A percentile compares a stretch with the other conserved stretches of the same genome.
These are phyloP conservation scores for Endocladia muricata DNA, from an alignment of 31 red algal species.

Conservation along the genomic window DNA sequence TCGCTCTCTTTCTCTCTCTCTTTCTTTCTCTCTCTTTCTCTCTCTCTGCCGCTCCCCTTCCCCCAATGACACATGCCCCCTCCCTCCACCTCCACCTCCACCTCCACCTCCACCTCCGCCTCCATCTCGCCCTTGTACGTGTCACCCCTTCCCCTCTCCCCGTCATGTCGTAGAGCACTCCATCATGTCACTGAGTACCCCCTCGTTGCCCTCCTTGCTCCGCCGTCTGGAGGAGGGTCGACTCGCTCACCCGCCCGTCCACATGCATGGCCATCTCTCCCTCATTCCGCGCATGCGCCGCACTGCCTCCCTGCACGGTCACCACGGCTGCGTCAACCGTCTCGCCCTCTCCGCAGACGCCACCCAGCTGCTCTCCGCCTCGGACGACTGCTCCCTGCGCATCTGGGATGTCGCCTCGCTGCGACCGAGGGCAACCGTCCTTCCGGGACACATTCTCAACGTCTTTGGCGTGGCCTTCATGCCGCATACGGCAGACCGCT, in stretches of 20 bases:
- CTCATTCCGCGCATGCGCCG: conserved; percentile 13
- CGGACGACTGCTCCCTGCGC: conserved; percentile 65
- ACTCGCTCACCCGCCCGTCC: not conserved
- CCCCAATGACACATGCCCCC: not conserved
- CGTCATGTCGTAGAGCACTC: too few relatives aligned
- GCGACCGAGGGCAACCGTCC: not conserved
- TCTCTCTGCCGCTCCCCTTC: not conserved
- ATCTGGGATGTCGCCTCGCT: conserved; percentile 44
- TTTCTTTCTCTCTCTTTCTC: not conserved
- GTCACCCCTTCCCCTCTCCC: too few relatives aligned
- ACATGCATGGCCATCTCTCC: conserved; percentile 43
- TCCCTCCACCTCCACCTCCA: not conserved
- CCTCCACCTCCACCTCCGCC: too few relatives aligned
- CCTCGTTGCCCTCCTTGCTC: conserved; percentile 31
- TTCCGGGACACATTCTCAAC: conserved; percentile 45
- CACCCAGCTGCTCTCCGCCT: conserved; percentile 35
- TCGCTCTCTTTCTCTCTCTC: not conserved
- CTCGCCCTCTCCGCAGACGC: conserved; percentile 47
- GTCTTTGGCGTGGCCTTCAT: conserved; percentile 72
- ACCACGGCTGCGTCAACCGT: conserved; percentile 70
- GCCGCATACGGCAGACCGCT: conserved; percentile 38
- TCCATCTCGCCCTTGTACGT: too few relatives aligned
- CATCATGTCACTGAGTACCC: conserved; percentile 13
- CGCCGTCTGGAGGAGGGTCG: conserved; percentile 16
- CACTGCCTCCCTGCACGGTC: conserved; percentile 15